phyloP scores from a whole-genome alignment of 306 rosid genomes.

The Gillenia trifoliata region DNA sequence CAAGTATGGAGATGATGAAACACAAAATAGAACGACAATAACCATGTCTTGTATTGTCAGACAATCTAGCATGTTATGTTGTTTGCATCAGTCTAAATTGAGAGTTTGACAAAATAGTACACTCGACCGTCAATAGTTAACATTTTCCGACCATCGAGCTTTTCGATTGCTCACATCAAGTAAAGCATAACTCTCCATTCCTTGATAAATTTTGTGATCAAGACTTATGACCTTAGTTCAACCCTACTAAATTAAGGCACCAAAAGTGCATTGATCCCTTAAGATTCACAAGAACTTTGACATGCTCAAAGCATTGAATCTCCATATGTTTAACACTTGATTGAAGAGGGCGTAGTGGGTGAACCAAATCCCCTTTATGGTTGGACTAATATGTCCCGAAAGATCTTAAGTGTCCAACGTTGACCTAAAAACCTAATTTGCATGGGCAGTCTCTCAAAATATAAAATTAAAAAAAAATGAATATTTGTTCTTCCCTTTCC shows the following conservation, averaged over 20 bases:
- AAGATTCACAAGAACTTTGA: background rate
- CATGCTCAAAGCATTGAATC: conserved; percentile 11
- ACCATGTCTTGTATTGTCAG: background rate
- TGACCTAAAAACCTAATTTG: conserved; percentile 43
- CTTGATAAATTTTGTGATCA: background rate
- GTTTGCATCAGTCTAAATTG: background rate
- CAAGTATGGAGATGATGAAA: background rate
- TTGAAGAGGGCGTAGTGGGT: conserved; percentile 53
- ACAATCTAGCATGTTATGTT: background rate
- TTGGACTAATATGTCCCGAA: conserved; percentile 33
- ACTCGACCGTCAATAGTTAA: background rate
- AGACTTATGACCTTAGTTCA: background rate
- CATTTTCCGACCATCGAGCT: background rate
- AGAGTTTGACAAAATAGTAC: background rate
- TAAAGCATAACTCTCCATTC: background rate
- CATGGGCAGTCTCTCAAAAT: background rate
- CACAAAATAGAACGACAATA: background rate
- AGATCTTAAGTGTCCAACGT: conserved; percentile 18
- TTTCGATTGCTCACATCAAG: background rate
- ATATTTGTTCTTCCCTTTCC: conserved; percentile 3
- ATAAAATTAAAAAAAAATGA: background rate
- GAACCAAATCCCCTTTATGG: conserved; percentile 69
- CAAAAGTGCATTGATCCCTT: background rate
- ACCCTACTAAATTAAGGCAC: background rate
- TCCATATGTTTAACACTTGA: conserved; percentile 15